Conservation (phyloP, 805 yeast species). For the Wickerhamomyces hampshirensis region DNA sequence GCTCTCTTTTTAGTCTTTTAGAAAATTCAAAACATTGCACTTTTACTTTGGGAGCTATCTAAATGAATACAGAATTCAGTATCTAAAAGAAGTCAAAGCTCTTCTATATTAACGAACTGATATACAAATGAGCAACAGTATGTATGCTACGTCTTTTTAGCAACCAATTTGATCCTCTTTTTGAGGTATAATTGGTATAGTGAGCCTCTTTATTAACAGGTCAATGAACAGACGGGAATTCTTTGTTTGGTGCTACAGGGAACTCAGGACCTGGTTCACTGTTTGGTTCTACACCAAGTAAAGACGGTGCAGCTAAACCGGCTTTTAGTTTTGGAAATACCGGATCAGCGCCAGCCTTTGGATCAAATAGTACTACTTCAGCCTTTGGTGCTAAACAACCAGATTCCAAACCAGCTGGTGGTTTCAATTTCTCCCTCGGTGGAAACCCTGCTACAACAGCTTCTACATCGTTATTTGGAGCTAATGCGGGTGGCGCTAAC, state of each 20-base stretch:
- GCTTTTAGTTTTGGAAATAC: conserved; percentile 11
- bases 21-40: neutral
- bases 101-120: neutral
- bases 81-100: neutral
- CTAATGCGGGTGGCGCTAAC: conserved; percentile 5
- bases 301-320: conserved; percentile 11
- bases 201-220: neutral
- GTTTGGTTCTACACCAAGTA: conserved; percentile 23
- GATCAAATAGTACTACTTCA: too few species aligned
- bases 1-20: too few species aligned
- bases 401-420: too few species aligned
- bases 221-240: conserved; percentile 1
- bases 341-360: conserved; percentile 1
- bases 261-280: conserved; percentile 21
- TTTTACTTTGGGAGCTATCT: too few species aligned
- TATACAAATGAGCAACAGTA: neutral
- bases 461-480: conserved; percentile 7
- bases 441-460: conserved; percentile 6
- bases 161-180: neutral
- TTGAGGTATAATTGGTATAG: neutral
- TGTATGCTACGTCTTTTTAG: neutral
- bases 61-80: too few species aligned
- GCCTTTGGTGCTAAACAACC: too few species aligned
- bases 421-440: too few species aligned
- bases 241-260: conserved; percentile 19